These are phyloP conservation scores for Hypoxylon intermedium DNA, from an alignment of 495 filamentous ascomycete species.

Conservation along the genomic window DNA sequence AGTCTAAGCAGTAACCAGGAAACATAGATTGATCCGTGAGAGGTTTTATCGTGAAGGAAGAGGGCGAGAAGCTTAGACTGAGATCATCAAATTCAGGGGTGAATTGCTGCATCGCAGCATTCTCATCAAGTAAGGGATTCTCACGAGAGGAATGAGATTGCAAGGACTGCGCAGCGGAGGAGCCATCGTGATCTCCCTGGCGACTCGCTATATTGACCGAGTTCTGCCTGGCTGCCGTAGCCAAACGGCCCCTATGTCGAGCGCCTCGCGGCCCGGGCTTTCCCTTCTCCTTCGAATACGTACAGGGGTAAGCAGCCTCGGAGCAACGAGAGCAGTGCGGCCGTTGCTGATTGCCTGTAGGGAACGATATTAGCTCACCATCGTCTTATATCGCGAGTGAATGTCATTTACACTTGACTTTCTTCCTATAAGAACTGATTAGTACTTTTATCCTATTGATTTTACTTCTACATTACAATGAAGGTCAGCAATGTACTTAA, in stretches of 20 bases:
- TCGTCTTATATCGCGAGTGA: background rate
- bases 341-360: constrained; percentile 29
- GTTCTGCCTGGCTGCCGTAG: background rate
- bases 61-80: constrained; percentile 1
- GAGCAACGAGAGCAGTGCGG: constrained; percentile 33
- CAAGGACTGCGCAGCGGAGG: background rate
- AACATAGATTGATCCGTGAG: constrained; percentile 2
- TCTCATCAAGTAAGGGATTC: background rate
- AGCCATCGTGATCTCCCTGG: background rate
- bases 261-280: constrained; percentile 38
- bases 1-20: constrained; percentile 25
- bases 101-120: background rate
- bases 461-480: background rate
- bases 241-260: constrained; percentile 5
- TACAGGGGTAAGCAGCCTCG: constrained; percentile 30
- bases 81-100: background rate
- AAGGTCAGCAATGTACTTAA: constrained; percentile 15
- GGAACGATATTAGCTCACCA: background rate
- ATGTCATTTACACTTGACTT: constrained; percentile 35
- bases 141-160: background rate
- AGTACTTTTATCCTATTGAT: background rate
- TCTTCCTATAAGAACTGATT: constrained; percentile 19
- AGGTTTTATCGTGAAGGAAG: background rate
- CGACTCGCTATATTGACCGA: background rate
- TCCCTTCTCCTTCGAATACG: constrained; percentile 33